A percentile compares a stretch with the other conserved stretches of the same genome.
These are phyloP conservation scores for Populus hybrid DNA, from an alignment of 441 rosid species.

Conservation along the genomic window DNA sequence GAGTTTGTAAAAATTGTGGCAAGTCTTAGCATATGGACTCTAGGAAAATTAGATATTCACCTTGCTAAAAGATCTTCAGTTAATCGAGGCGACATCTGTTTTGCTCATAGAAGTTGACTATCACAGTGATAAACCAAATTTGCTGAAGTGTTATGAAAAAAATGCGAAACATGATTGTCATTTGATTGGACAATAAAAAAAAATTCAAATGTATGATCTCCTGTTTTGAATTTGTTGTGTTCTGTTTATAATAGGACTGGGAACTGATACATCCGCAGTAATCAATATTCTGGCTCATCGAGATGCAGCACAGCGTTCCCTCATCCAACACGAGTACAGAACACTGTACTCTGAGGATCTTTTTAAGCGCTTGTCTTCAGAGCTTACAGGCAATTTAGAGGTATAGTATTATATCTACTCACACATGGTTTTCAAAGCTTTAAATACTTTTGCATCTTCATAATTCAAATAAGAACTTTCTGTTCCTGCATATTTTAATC, in stretches of 20 bases:
- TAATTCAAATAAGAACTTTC: background rate
- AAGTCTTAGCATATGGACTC: background rate
- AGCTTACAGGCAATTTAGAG: conserved; percentile 52
- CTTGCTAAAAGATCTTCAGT: background rate
- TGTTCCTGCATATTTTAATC: background rate
- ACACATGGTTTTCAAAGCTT: background rate
- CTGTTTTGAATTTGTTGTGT: background rate
- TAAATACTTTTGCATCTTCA: background rate
- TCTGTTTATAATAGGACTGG: conserved; percentile 32
- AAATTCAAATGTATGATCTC: background rate
- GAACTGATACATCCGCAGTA: conserved; percentile 46
- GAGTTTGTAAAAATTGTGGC: background rate
- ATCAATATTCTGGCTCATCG: conserved; percentile 53
- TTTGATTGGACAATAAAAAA: background rate
- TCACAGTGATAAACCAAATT: background rate
- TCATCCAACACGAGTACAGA: conserved; percentile 49
- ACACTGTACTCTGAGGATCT: conserved; percentile 40
- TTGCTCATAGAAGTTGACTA: background rate
- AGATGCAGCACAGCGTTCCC: conserved; percentile 46
- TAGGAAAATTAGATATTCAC: background rate
- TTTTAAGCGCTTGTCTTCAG: conserved; percentile 40
- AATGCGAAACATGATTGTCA: background rate
- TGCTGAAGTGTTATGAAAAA: background rate
- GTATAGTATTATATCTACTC: conserved; percentile 23
- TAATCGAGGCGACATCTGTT: background rate